Base-by-base conservation (phyloP, 352 stramenopile genomes). In the Phytopythium chamaehyphon region DNA sequence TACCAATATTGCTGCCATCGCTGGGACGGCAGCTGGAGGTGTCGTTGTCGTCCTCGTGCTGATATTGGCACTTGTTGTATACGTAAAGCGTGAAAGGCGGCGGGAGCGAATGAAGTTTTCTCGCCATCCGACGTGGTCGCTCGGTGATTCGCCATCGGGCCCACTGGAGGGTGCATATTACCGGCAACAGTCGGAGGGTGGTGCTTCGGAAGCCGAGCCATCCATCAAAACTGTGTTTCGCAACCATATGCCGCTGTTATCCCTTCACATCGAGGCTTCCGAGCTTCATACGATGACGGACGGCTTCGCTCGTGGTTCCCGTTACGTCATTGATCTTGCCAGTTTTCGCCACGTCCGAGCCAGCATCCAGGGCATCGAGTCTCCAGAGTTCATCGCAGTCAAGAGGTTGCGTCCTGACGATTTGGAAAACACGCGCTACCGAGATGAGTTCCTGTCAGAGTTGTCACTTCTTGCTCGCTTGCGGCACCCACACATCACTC, bases 401-500 rank as follows among this genome's bases (percentile, higher is more conserved):
- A 59, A 40, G 26, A 26, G 44, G 16, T 31, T 50, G 24, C 44
- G 44, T 3, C 15, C 10, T 2, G 37, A 56, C 39, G 64, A 62
- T 5, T 24, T 43, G 8, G 52, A 67, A 40, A 68, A 73, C 26
- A 47, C 55, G 4, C 43, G 61, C 35, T 26, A 26, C 7, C 44
- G 44, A n/a, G 44, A 73, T 33, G 54, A 40, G 1, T 77, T 85
- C 38, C 52, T 78, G 26, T 21, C 57, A 6, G 73, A 85, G 24
- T 62, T 85, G 40, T 59, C 74, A 22, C 54, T 83, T 55, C 57
- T 70, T 18, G 56, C 69, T 5, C 66, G 57, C 44, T 53, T 85
- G 23, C 54, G 70, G 37, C 76, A 84, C 24, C 71, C 71, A 22
- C 75, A 60, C 24, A 52, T 88, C 12, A 67, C 81, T 19, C 28